Evolutionary conservation across 1,284 basidiomycete genomes (phyloP), one percentile per base, ranked within the genome.

Genomic region (Flammula alnicola): DNA sequence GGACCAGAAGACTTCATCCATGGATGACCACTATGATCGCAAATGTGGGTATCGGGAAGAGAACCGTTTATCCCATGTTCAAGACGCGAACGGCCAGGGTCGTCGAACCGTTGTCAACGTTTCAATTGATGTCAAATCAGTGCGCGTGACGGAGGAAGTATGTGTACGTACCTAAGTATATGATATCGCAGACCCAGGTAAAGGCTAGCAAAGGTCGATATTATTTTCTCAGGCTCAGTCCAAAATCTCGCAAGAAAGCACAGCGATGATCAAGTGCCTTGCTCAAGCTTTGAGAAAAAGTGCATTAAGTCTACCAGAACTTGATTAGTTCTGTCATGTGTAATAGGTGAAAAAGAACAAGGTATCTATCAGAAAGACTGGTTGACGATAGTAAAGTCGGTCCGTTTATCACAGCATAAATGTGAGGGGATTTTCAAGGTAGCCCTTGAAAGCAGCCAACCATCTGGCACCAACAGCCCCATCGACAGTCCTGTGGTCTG

Each of bases 401-500:
- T 26, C 12, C n/a, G 39, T 45, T 43, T 54, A 61, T 84, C 69
- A 95, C 48, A 94, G 81, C 90, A 95, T 93, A 67, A 95, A 93
- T 22, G 91, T 92, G 64, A 97, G 73, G 45, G 96, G 94, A 74
- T 98, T 97, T 80, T 99, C 97, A 57, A 99, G 78, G 74, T 96
- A 98, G 39, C 92, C 89, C 78, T 95, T 98, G 84, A 99, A 98
- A 19, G 95, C 92, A 58, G 87, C 73, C 78, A 98, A 64, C 92
- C 93, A 98, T 68, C 84, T 80, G 23, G 95, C 92, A 48, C 86
- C 93, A 44, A 97, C 82, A 37, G 95, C 95, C 45, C 95, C 95
- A 68, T 98, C 95, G 20, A 97, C 95, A 38, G 88, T 91, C 62
- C 97, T 80, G 78, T 99, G 97, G 70, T 99, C 97, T 37, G 90